phyloP scores from a whole-genome alignment of 148 eudicot species.

The Rhododendron henanense region DNA sequence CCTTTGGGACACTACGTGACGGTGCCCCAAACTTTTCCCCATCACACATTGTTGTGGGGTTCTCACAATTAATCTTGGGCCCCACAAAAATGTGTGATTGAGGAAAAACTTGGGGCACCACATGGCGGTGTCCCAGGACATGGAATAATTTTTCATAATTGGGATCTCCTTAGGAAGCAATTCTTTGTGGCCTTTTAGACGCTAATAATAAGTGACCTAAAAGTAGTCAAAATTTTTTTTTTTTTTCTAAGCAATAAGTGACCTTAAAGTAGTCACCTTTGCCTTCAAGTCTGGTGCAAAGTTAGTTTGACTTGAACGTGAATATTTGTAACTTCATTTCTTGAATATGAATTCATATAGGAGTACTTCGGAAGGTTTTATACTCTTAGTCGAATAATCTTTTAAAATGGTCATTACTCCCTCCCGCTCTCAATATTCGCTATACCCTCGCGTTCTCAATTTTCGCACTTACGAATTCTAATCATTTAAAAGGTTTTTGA shows the following conservation, averaged over 20 bases:
- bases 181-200: background rate
- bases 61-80: too few species aligned
- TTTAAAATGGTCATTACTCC: background rate
- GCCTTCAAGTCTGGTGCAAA: background rate
- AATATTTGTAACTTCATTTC: background rate
- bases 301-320: background rate
- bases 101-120: too few species aligned
- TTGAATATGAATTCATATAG: background rate
- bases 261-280: background rate
- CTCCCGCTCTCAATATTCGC: background rate
- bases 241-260: background rate
- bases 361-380: background rate
- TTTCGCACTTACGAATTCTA: background rate
- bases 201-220: background rate
- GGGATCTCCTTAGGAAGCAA: background rate
- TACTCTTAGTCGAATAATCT: background rate
- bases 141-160: too few species aligned
- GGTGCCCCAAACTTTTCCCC: too few species aligned
- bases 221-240: too few species aligned
- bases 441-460: too few species aligned
- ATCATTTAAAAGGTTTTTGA: too few species aligned
- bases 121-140: too few species aligned
- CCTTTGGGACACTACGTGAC: too few species aligned
- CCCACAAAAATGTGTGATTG: too few species aligned
- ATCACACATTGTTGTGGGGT: too few species aligned